A percentile compares a stretch with the other conserved stretches of the same genome.
These are phyloP conservation scores for Takashimella koratensis DNA, from an alignment of 1,284 basidiomycete genomes.

Conservation along the genomic window DNA sequence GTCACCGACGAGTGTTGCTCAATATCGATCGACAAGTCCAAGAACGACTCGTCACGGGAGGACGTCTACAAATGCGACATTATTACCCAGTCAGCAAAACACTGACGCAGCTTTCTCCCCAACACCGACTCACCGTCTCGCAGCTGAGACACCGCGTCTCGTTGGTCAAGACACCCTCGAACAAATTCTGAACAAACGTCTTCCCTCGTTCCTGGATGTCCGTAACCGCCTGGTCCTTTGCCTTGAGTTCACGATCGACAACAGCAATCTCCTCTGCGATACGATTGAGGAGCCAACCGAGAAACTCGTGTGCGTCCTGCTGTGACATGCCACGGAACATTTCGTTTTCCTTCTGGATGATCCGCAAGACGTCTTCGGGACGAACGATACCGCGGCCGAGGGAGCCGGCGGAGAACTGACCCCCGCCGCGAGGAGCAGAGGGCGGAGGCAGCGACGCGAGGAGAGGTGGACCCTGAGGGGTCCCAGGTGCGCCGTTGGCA, in stretches of 20 bases:
- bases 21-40: constrained; percentile 97
- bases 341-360: constrained; percentile 82
- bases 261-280: constrained; percentile 89
- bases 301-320: constrained; percentile 95
- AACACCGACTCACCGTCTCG: constrained; percentile 67
- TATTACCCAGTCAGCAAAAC: constrained; percentile 2
- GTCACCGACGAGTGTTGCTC: constrained; percentile 95
- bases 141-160: constrained; percentile 96
- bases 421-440: constrained; percentile 42
- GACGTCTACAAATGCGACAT: constrained; percentile 62
- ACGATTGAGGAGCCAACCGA: constrained; percentile 89
- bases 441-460: constrained; percentile 44
- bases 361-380: constrained; percentile 83
- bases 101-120: neutral
- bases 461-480: constrained; percentile 35
- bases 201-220: constrained; percentile 48
- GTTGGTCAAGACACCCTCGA: constrained; percentile 89
- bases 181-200: constrained; percentile 86
- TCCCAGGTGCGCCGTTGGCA: constrained; percentile 5
- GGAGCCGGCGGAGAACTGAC: constrained; percentile 45
- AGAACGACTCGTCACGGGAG: constrained; percentile 89
- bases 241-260: constrained; percentile 50
- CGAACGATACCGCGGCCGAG: constrained; percentile 76
- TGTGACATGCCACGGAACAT: constrained; percentile 81
- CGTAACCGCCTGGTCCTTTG: constrained; percentile 22